Evolutionary conservation across 345 rosid genomes (phyloP).

Genomic region (rapeseed (Brassica napus)): DNA sequence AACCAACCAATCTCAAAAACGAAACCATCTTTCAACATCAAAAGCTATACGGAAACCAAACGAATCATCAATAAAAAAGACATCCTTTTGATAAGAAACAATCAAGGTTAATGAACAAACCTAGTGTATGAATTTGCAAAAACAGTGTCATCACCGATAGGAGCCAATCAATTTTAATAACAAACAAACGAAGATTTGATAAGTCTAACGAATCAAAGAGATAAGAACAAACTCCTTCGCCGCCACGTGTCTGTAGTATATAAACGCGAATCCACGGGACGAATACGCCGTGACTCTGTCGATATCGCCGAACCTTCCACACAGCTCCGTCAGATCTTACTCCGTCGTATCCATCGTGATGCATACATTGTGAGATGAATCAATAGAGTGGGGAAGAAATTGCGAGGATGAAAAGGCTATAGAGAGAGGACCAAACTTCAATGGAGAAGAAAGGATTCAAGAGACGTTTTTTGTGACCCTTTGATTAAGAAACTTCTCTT

Average conservation of each 20-base stretch:
- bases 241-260: slow-evolving; percentile 67
- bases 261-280: slow-evolving; percentile 69
- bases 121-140: slow-evolving; percentile 8
- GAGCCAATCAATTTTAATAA: background rate
- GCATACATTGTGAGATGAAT: slow-evolving; percentile 65
- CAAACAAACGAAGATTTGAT: slow-evolving; percentile 17
- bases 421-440: too few species aligned
- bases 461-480: too few species aligned
- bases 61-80: background rate
- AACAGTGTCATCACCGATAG: background rate
- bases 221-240: slow-evolving; percentile 89
- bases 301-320: slow-evolving; percentile 63
- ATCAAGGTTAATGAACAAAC: slow-evolving; percentile 15
- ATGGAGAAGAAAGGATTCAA: too few species aligned
- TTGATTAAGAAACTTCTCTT: too few species aligned
- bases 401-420: too few species aligned
- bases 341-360: slow-evolving; percentile 59
- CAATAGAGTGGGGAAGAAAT: too few species aligned
- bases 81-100: background rate
- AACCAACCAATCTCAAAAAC: background rate
- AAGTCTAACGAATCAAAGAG: slow-evolving; percentile 52
- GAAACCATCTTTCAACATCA: background rate
- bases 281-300: slow-evolving; percentile 77
- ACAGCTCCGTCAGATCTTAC: slow-evolving; percentile 64
- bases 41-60: too few species aligned